Conservation (phyloP, 495 filamentous ascomycete species). For the Penicillium fimorum region DNA sequence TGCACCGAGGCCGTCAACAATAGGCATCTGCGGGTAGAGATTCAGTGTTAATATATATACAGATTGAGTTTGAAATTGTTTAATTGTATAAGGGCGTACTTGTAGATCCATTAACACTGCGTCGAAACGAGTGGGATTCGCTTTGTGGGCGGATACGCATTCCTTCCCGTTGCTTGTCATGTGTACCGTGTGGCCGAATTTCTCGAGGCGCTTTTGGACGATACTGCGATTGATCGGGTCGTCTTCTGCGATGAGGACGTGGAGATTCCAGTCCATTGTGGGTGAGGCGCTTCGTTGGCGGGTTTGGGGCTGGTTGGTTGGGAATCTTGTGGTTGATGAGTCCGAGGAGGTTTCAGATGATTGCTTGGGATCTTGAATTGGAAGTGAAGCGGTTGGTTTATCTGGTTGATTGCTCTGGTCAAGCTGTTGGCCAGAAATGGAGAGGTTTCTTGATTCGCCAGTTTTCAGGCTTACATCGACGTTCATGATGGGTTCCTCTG, state of each 20-base stretch:
- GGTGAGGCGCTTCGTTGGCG: not conserved
- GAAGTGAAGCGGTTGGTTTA: not conserved
- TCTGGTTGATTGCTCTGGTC: not conserved
- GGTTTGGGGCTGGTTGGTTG: not conserved
- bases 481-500: slow-evolving; percentile 15
- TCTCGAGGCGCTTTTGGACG: slow-evolving; percentile 74
- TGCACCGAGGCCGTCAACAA: slow-evolving; percentile 77
- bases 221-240: slow-evolving; percentile 88
- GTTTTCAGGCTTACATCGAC: slow-evolving; percentile 16
- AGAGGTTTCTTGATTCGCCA: slow-evolving; percentile 17
- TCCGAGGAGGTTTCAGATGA: not conserved
- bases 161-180: slow-evolving; percentile 81
- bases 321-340: not conserved
- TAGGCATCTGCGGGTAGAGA: slow-evolving; percentile 69
- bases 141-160: slow-evolving; percentile 65
- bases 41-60: not conserved
- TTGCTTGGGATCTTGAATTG: not conserved
- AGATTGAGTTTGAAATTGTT: not conserved
- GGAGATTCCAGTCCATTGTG: slow-evolving; percentile 37
- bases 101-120: slow-evolving; percentile 96
- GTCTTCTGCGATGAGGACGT: slow-evolving; percentile 79
- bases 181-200: slow-evolving; percentile 66
- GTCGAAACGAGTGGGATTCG: slow-evolving; percentile 60
- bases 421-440: slow-evolving; percentile 1
- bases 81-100: slow-evolving; percentile 44